These are phyloP conservation scores for Trichoderma oligosporum DNA, from an alignment of 2,329 filamentous ascomycete species.

Conservation along the genomic window DNA sequence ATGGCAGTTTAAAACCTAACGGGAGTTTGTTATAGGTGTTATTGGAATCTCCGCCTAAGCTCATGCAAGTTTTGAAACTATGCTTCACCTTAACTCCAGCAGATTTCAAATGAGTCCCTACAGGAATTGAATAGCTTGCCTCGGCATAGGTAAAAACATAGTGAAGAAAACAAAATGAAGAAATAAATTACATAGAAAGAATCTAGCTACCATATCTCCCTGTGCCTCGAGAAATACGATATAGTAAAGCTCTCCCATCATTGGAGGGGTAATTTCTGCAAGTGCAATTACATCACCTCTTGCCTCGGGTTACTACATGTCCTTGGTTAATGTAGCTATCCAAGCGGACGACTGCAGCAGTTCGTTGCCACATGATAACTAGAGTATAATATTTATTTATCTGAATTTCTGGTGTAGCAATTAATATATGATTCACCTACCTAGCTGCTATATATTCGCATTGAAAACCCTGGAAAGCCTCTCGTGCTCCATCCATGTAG, in stretches of 20 bases:
- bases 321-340: background rate
- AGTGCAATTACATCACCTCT: constrained; percentile 1
- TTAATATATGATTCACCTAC: too few relatives aligned
- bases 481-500: too few relatives aligned
- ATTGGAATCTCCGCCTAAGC: constrained; percentile 78
- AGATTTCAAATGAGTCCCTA: background rate
- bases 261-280: constrained; percentile 7
- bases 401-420: too few relatives aligned
- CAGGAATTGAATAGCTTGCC: background rate
- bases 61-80: constrained; percentile 19
- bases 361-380: background rate
- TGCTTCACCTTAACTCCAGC: background rate
- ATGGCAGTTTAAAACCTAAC: constrained; percentile 3
- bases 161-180: background rate
- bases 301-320: background rate
- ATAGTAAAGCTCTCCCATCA: background rate
- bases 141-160: background rate
- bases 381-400: background rate
- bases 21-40: constrained; percentile 55
- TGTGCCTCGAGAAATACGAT: background rate
- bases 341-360: background rate
- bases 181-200: background rate
- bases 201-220: background rate
- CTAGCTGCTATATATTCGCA: too few relatives aligned
- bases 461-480: too few relatives aligned